Conservation (phyloP, 208 protist genomes). For the Wallacemonas sp. region DNA sequence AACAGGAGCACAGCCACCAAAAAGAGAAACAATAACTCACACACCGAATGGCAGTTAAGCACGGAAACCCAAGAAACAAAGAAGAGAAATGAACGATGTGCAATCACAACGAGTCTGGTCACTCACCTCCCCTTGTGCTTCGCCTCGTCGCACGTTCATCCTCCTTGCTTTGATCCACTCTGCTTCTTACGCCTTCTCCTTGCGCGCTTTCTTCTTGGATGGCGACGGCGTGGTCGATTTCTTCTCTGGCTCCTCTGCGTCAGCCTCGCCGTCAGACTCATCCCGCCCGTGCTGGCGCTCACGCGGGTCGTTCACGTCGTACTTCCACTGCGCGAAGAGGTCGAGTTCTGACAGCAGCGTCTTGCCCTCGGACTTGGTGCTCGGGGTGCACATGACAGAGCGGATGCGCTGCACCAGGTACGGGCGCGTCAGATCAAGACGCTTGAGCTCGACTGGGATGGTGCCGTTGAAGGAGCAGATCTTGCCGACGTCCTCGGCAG, state of each 20-base stretch:
- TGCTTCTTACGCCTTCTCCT: constrained; percentile 19
- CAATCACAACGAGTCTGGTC: too few species aligned
- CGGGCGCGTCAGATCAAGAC: constrained; percentile 11
- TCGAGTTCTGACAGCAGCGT: constrained; percentile 45
- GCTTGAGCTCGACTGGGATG: constrained; percentile 18
- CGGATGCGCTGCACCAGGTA: constrained; percentile 42
- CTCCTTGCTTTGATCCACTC: too few species aligned
- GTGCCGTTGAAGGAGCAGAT: constrained; percentile 40
- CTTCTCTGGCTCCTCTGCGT: constrained; percentile 15
- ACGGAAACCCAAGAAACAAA: too few species aligned
- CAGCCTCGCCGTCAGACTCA: constrained; percentile 12
- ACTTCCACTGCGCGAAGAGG: constrained; percentile 77
- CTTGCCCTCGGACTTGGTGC: neutral
- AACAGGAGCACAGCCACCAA: neutral
- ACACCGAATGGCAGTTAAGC: too few species aligned
- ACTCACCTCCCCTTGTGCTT: too few species aligned
- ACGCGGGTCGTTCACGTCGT: constrained; percentile 63
- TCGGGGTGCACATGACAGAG: constrained; percentile 32
- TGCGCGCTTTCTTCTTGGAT: constrained; percentile 28
- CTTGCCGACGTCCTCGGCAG: constrained; percentile 11
- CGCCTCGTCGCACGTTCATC: too few species aligned
- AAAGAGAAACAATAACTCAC: too few species aligned
- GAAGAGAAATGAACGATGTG: too few species aligned
- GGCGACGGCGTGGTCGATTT: constrained; percentile 5
- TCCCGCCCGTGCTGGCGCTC: constrained; percentile 35